Evolutionary conservation across 2,329 filamentous ascomycete species (phyloP).

Genomic region (Botryosphaeria dothidea): DNA sequence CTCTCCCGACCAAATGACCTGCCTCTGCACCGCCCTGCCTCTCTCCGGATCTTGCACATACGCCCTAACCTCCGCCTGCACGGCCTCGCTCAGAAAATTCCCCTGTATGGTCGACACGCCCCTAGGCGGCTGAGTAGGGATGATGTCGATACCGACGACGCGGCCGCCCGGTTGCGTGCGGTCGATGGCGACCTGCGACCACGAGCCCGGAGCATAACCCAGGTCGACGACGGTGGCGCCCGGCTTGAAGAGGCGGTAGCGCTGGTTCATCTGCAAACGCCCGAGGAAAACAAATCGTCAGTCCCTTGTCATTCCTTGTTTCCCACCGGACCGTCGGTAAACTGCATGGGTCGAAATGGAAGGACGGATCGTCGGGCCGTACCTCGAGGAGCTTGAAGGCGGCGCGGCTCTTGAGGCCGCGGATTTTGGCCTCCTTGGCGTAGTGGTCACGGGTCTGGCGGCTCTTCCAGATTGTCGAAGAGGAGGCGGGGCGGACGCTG

Average conservation of each 20-base stretch:
- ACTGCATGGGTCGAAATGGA: no score
- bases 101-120: constrained; percentile 96
- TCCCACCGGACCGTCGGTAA: no score
- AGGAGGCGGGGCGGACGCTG: constrained; percentile 41
- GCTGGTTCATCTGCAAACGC: constrained; percentile 72
- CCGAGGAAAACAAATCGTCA: no score
- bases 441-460: constrained; percentile 75
- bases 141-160: constrained; percentile 89
- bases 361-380: constrained; percentile 22
- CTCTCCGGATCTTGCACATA: constrained; percentile 69
- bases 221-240: constrained; percentile 90
- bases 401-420: constrained; percentile 83
- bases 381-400: constrained; percentile 93
- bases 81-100: constrained; percentile 75
- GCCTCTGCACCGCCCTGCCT: constrained; percentile 51
- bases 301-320: no score
- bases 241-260: constrained; percentile 74
- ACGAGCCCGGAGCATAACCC: constrained; percentile 73
- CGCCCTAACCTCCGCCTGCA: constrained; percentile 75
- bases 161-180: constrained; percentile 74
- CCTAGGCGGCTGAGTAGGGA: constrained; percentile 85
- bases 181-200: constrained; percentile 77
- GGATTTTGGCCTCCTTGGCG: constrained; percentile 72
- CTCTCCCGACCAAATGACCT: constrained; percentile 24
- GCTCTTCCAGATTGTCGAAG: constrained; percentile 78